Evolutionary conservation across 805 yeast species (phyloP).

Genomic region (Candida morakotiae): DNA sequence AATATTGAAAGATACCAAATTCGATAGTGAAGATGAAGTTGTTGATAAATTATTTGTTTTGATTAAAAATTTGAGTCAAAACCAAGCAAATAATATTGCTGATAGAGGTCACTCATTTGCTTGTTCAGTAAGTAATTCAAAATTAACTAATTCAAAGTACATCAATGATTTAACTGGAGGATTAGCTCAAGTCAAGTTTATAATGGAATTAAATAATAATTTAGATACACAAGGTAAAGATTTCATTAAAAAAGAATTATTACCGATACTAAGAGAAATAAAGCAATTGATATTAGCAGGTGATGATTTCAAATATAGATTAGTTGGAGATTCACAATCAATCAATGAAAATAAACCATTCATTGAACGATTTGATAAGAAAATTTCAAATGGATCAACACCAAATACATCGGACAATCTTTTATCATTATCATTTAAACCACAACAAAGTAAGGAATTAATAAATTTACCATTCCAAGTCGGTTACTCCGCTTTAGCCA

Average conservation of each 20-base stretch:
- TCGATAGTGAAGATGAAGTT: slow-evolving; percentile 34
- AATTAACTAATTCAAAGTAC: slow-evolving; percentile 54
- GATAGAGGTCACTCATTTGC: slow-evolving; percentile 89
- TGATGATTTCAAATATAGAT: slow-evolving; percentile 41
- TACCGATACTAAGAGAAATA: slow-evolving; percentile 60
- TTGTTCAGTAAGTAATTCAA: slow-evolving; percentile 58
- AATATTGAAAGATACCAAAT: slow-evolving; percentile 65
- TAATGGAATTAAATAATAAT: slow-evolving; percentile 53
- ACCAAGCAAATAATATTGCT: slow-evolving; percentile 74
- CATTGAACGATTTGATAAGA: slow-evolving; percentile 28
- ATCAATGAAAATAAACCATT: slow-evolving; percentile 31
- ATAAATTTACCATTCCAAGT: slow-evolving; percentile 85
- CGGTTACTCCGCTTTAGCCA: slow-evolving; percentile 69
- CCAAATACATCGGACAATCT: slow-evolving; percentile 13
- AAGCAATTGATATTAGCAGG: slow-evolving; percentile 32
- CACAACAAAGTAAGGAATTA: slow-evolving; percentile 31
- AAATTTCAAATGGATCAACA: slow-evolving; percentile 6
- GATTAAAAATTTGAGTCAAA: slow-evolving; percentile 70
- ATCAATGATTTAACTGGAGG: slow-evolving; percentile 68
- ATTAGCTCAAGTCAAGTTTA: slow-evolving; percentile 69
- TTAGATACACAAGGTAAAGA: slow-evolving; percentile 38
- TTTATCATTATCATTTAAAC: slow-evolving; percentile 13
- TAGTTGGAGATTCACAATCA: slow-evolving; percentile 54
- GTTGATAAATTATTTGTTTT: slow-evolving; percentile 68
- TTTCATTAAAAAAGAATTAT: slow-evolving; percentile 42